phyloP scores from a whole-genome alignment of 768 basidiomycete species.

The Serendipita vermifera region DNA sequence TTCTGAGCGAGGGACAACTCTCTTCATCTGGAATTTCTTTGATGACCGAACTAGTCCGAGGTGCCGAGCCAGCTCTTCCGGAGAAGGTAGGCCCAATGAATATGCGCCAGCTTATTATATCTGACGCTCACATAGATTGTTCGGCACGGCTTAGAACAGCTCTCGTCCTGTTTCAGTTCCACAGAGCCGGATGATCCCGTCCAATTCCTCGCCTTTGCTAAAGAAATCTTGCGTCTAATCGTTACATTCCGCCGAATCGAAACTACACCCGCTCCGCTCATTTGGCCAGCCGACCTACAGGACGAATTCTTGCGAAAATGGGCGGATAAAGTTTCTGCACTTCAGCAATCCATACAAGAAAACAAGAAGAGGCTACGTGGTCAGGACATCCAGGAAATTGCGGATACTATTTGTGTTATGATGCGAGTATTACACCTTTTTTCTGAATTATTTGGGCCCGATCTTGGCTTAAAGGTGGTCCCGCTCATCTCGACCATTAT shows the following conservation, averaged over 20 bases:
- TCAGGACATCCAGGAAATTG: neutral
- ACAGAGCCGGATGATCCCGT: no score
- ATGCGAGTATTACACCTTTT: neutral
- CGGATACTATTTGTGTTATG: neutral
- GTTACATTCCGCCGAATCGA: neutral
- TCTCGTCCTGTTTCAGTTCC: no score
- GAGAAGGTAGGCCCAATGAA: no score
- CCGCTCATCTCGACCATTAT: neutral
- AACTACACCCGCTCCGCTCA: neutral
- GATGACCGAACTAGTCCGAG: no score
- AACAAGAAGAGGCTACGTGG: neutral
- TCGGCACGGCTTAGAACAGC: no score
- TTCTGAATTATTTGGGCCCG: neutral
- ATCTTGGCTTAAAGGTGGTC: neutral
- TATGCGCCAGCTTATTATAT: no score
- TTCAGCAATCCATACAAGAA: neutral
- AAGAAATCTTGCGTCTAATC: neutral
- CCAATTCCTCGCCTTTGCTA: no score
- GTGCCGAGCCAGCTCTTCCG: no score
- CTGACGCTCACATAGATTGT: no score
- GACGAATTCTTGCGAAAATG: neutral
- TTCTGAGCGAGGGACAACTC: no score
- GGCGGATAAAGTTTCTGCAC: neutral
- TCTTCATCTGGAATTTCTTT: no score
- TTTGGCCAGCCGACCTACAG: neutral